phyloP scores from a whole-genome alignment of 768 basidiomycete genomes.

The Amanita jacksonii region DNA sequence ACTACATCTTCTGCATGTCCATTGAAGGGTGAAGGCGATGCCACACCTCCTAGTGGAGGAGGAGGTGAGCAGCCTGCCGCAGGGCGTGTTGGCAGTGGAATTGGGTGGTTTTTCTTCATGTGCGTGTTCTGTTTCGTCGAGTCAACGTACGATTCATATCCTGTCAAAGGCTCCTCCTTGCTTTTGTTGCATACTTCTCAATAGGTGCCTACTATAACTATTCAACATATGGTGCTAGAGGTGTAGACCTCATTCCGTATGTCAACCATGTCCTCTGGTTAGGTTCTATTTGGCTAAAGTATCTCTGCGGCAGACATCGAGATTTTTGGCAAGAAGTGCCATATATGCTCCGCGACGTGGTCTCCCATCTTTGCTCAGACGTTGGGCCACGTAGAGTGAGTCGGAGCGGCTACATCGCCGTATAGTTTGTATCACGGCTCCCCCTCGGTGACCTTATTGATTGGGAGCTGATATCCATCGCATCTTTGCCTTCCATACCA shows the following conservation, averaged over 20 bases:
- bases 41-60: constrained; percentile 22
- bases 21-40: constrained; percentile 19
- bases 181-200: constrained; percentile 59
- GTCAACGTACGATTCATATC: constrained; percentile 2
- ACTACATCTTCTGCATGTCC: constrained; percentile 49
- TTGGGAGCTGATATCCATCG: neutral
- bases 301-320: constrained; percentile 47
- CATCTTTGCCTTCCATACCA: constrained; percentile 1
- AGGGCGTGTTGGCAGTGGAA: constrained; percentile 48
- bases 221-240: constrained; percentile 76
- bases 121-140: constrained; percentile 37
- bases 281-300: neutral
- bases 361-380: constrained; percentile 66
- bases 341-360: constrained; percentile 72
- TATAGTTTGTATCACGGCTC: constrained; percentile 25
- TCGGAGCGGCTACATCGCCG: constrained; percentile 70
- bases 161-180: constrained; percentile 44
- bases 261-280: constrained; percentile 19
- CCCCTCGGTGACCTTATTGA: neutral
- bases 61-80: constrained; percentile 29
- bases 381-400: constrained; percentile 57
- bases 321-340: constrained; percentile 90
- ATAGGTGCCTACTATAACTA: constrained; percentile 86
- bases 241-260: constrained; percentile 77
- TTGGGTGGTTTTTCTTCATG: constrained; percentile 81